Evolutionary conservation across 2,329 filamentous ascomycete genomes (phyloP).

Genomic region (Furcasterigmium sp.): DNA sequence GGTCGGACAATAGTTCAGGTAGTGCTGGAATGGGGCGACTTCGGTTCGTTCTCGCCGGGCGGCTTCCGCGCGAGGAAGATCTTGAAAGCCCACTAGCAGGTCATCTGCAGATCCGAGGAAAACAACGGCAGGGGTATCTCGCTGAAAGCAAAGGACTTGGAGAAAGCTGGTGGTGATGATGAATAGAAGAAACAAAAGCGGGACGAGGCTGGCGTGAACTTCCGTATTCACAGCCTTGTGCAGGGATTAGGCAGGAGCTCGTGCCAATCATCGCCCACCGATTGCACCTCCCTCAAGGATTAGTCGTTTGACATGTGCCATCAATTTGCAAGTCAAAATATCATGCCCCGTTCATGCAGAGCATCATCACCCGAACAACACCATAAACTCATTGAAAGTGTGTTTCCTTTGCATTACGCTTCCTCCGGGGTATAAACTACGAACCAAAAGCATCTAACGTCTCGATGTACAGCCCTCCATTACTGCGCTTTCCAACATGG

Average conservation of each 20-base stretch:
- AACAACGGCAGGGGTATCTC: not conserved
- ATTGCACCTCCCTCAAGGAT: not conserved
- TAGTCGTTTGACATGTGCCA: no score
- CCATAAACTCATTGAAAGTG: not conserved
- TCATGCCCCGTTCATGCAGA: not conserved
- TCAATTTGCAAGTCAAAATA: no score
- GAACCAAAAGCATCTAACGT: not conserved
- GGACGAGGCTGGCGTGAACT: constrained; percentile 1
- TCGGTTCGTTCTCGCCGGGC: no score
- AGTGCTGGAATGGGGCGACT: no score
- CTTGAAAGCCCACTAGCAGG: no score
- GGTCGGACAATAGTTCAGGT: no score
- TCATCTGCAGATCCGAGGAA: no score
- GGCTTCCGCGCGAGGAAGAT: no score
- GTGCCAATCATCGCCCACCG: not conserved
- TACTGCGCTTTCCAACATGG: no score
- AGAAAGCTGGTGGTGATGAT: not conserved
- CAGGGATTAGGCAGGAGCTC: not conserved
- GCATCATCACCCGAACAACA: not conserved
- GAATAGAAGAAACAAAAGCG: not conserved
- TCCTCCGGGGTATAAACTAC: constrained; percentile 5
- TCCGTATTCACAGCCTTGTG: constrained; percentile 1
- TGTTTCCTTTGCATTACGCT: constrained; percentile 1
- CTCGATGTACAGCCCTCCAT: not conserved
- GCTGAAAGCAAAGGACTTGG: not conserved